phyloP scores from a whole-genome alignment of 2,329 filamentous ascomycete species.

The Aspergillus sp. region DNA sequence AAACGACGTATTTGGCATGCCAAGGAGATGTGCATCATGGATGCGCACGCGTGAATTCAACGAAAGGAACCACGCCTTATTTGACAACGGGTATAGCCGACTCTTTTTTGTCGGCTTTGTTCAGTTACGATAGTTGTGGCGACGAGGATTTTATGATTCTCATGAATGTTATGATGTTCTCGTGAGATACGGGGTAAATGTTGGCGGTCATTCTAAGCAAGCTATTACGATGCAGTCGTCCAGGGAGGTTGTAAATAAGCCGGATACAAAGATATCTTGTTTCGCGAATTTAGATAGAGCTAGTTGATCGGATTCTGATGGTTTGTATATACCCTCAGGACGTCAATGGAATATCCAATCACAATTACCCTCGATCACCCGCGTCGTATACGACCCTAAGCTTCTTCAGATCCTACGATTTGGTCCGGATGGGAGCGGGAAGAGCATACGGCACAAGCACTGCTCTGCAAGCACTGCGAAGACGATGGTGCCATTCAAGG shows the following conservation, averaged over 20 bases:
- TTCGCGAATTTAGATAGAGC: conserved; percentile 7
- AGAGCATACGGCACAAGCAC: not conserved
- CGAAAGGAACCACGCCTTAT: not conserved
- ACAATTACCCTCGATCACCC: not conserved
- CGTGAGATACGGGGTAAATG: not conserved
- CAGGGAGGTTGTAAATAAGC: not conserved
- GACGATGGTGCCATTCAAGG: not conserved
- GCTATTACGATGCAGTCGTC: not conserved
- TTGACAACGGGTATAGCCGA: not conserved
- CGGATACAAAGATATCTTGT: not conserved
- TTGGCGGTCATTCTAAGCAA: not conserved
- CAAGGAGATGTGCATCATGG: conserved; percentile 46
- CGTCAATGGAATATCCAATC: not conserved
- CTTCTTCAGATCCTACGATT: too few species aligned
- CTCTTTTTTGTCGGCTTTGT: not conserved
- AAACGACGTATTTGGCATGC: conserved; percentile 46
- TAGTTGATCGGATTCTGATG: conserved; percentile 5
- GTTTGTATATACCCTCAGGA: conserved; percentile 12
- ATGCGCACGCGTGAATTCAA: conserved; percentile 32
- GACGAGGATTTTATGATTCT: not conserved
- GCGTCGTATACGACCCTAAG: not conserved
- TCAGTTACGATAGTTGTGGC: not conserved
- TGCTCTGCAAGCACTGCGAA: not conserved
- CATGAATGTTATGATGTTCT: conserved; percentile 2
- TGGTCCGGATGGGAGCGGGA: too few species aligned